A percentile compares a stretch with the other conserved stretches of the same genome.
Evolutionary conservation across 2,329 filamentous ascomycete genomes (phyloP).

Genomic region (Aspergillus aculeatinus): DNA sequence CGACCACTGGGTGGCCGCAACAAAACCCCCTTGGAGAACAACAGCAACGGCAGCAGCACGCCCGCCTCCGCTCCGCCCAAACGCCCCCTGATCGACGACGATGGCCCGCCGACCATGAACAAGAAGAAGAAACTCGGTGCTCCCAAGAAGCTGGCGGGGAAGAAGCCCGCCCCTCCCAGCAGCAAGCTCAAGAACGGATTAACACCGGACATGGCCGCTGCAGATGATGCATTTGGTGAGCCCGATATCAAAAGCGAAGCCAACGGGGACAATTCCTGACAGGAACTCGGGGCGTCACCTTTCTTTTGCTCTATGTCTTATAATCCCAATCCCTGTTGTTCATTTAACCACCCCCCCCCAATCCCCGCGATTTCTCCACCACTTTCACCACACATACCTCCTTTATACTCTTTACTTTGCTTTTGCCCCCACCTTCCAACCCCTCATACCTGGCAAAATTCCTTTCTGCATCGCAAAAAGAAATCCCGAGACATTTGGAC

Average conservation of each 20-base stretch:
- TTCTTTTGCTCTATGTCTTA: no score
- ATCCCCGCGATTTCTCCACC: not conserved
- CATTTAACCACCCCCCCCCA: no score
- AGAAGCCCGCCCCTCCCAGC: constrained; percentile 37
- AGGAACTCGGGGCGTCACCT: not conserved
- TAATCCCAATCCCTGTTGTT: not conserved
- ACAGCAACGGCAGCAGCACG: constrained; percentile 41
- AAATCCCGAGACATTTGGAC: constrained; percentile 16
- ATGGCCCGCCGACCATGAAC: constrained; percentile 46
- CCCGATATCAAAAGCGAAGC: constrained; percentile 37
- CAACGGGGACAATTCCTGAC: constrained; percentile 29
- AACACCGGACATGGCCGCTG: constrained; percentile 34
- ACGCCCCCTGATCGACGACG: constrained; percentile 41
- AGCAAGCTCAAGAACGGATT: constrained; percentile 46
- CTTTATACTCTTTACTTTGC: not conserved
- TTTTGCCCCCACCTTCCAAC: not conserved
- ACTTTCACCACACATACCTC: not conserved
- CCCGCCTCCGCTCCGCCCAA: constrained; percentile 36
- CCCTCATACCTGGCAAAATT: not conserved
- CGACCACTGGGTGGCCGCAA: constrained; percentile 48
- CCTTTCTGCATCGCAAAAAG: constrained; percentile 8
- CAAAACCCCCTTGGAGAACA: constrained; percentile 46
- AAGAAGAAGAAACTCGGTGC: constrained; percentile 51
- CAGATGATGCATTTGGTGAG: constrained; percentile 29
- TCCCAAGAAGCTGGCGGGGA: constrained; percentile 37